Evolutionary conservation across 371 early-diverging fungal genomes (phyloP).

Genomic region (Sporodiniella umbellata): DNA sequence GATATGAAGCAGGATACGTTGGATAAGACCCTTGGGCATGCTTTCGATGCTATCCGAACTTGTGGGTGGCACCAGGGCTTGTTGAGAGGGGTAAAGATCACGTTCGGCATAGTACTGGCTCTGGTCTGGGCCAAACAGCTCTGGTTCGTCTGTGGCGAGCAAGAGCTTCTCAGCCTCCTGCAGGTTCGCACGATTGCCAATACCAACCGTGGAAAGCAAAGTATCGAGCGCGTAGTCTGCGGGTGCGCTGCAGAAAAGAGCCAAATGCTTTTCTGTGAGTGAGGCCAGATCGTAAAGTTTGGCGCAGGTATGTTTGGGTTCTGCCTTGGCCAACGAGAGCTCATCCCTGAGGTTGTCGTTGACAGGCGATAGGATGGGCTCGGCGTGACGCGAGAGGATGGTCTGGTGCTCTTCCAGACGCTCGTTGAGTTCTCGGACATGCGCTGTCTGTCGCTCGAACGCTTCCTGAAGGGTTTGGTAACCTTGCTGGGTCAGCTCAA

Average conservation of each 20-base stretch:
- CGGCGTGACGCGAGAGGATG: too few species aligned
- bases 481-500: constrained; percentile 22
- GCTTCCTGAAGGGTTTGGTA: constrained; percentile 25
- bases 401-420: constrained; percentile 36
- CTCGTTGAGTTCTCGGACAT: constrained; percentile 26
- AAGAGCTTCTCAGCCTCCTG: constrained; percentile 23
- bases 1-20: constrained; percentile 23
- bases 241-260: constrained; percentile 32
- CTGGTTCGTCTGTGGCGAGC: neutral
- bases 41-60: too few species aligned
- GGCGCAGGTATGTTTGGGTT: too few species aligned
- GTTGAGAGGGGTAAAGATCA: constrained; percentile 16
- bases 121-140: constrained; percentile 18
- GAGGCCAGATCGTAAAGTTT: constrained; percentile 20
- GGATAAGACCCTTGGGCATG: constrained; percentile 11
- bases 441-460: constrained; percentile 20
- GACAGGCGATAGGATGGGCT: too few species aligned
- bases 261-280: constrained; percentile 26
- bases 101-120: constrained; percentile 9
- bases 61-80: neutral
- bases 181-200: constrained; percentile 16
- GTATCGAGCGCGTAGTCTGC: constrained; percentile 28
- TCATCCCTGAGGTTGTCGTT: too few species aligned
- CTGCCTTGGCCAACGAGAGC: too few species aligned
- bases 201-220: constrained; percentile 20